phyloP scores from a whole-genome alignment of 129 eudicot species.

The Pulicaria dysenterica region DNA sequence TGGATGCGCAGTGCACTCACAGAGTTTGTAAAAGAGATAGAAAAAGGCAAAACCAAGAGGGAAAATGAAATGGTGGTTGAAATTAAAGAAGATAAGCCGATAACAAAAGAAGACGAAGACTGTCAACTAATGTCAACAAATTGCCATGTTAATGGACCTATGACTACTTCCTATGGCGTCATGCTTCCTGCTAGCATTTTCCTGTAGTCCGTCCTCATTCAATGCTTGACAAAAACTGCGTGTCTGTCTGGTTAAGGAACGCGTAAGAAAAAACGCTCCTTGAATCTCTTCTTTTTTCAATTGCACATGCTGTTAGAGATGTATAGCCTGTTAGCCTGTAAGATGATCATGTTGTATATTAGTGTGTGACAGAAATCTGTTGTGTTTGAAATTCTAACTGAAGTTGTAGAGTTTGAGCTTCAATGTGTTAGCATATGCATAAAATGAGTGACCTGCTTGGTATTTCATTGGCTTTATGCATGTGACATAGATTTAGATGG shows the following conservation, averaged over 20 bases:
- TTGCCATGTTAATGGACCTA: conserved; percentile 45
- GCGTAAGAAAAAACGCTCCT: conserved; percentile 18
- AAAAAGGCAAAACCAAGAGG: conserved; percentile 17
- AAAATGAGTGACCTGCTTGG: not conserved
- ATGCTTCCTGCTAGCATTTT: conserved; percentile 49
- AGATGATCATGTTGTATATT: conserved; percentile 23
- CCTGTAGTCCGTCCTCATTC: conserved; percentile 19
- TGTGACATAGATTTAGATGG: not conserved
- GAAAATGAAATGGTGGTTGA: conserved; percentile 30
- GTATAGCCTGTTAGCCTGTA: conserved; percentile 32
- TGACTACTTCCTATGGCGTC: conserved; percentile 40
- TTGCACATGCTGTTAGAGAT: conserved; percentile 32
- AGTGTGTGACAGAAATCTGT: conserved; percentile 20
- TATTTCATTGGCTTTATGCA: conserved; percentile 5
- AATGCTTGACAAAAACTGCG: not conserved
- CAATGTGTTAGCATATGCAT: not conserved
- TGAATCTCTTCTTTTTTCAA: conserved; percentile 9
- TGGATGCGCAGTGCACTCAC: conserved; percentile 65
- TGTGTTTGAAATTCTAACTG: conserved; percentile 16
- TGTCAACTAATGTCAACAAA: conserved; percentile 42
- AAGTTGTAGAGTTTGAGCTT: conserved; percentile 18
- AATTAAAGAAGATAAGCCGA: conserved; percentile 25
- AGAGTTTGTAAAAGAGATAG: conserved; percentile 39
- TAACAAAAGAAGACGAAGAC: conserved; percentile 35
- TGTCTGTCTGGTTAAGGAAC: not conserved